Base-by-base conservation (phyloP, 2,329 filamentous ascomycete species). In the Sporothrix pallida region DNA sequence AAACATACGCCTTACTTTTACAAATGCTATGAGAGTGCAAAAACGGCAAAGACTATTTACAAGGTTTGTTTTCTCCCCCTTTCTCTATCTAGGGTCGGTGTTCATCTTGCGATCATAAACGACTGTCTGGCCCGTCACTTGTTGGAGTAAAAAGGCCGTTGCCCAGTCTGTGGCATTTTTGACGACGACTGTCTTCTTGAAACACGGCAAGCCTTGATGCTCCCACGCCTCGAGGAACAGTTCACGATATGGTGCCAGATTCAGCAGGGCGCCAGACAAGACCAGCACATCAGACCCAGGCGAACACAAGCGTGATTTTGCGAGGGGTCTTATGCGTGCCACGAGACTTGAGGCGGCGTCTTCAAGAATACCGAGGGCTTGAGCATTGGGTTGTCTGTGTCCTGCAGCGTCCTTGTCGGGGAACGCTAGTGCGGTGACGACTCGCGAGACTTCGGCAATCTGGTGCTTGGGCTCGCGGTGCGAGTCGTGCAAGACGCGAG, bases 401-500 rank as follows among this genome's bases (percentile, higher is more conserved):
- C 56, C 23, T n/a, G 23, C 17, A 15, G 23, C 65, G 31, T 4
- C 17, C 9, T 20, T 8, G 4, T 69, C 69, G 1, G 71, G 71
- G 31, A 69, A 69, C 20, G 73, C 73, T 13, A 74, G 42, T 3
- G 48, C 67, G 0, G 73, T 74, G 26, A 73, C 73, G 50, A 73
- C 42, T 2, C 71, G 65, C 8, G 73, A 68, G 3, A 73, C 26
- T 48, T 71, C 65, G 26, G 73, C 73, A 10, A 74, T 73, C 52
- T 71, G 65, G 56, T 70, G 58, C 62, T 74, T 74, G 17, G 73
- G 71, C 44, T 42, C 73, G 17, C 46, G 46, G 58, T 70, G 71
- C 5, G 42, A 50, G 46, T 70, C 31, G 71, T 73, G 71, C 31
- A 74, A 46, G 26, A 73, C 62, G 67, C 67, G 71, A 10, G 71